Base-by-base conservation (phyloP, 805 yeast species). In the Ogataea parapolymorpha region DNA sequence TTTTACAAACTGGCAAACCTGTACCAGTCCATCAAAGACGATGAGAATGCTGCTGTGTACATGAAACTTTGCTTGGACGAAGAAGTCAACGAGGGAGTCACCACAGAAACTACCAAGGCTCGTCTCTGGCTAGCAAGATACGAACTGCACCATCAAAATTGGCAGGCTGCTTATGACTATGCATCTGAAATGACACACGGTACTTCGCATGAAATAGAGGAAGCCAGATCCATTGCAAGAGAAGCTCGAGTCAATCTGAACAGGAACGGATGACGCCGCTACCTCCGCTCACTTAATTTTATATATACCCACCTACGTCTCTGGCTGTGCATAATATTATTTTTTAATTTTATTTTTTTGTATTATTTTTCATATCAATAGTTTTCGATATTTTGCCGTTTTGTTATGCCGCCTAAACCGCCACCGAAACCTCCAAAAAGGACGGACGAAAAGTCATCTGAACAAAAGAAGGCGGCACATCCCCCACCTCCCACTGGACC, bases 171-270 rank as follows among this genome's bases (percentile, higher is more conserved):
- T 0, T 80, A 80, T 46, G 77, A 72, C 37, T 77, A 83, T 56
- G 93, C 95, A 1, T 75, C 77, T 40, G 85, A 80, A 42, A 71
- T 88, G 49, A 72, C 76, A 5, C 75, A 71, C 39, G 95, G 91
- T 22, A 76, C 84, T n/a, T 82, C 89, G 10, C 87, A 81, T 42
- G 95, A 85, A 55, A 78, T 89, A 14, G 96, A 89, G 54, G 96
- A 89, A 58, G 96, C 96, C 0, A 67, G 96, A 31, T 72, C 82
- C 0, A 82, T 90, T 24, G 86, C 91, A 0, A 71, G 89, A 53
- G 91, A 85, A 46, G 88, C 93, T 11, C 63, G 88, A 45, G 74
- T 71, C 53, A 70, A 79, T 42, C 64, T 80, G 65, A 58, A 53
- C 17, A 30, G 37, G 16, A 27, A 26, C n/a, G n/a, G 29, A 7